Percentiles rank a stretch among this genome's conserved stretches.
Conservation (phyloP, 192 early-diverging fungal genomes). For the Coemansia sp. region DNA sequence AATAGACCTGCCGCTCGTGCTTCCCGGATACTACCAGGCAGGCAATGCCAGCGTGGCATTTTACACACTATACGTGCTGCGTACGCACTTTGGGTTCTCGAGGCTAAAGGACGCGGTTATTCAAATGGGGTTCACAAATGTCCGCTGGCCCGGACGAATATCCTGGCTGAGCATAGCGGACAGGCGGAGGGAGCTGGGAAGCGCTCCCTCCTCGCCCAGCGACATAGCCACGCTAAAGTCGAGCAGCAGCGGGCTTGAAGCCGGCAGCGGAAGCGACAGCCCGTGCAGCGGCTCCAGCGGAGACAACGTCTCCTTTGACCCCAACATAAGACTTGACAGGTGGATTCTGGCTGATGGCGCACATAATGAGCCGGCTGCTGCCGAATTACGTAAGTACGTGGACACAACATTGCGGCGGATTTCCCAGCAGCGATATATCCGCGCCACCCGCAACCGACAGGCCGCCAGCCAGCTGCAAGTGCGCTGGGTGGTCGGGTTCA, state of each 20-base stretch:
- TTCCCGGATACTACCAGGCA: constrained; percentile 74
- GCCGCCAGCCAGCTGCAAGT: constrained; percentile 31
- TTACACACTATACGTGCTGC: constrained; percentile 58
- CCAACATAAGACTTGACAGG: constrained; percentile 16
- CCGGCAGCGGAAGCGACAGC: constrained; percentile 9
- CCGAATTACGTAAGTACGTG: constrained; percentile 65
- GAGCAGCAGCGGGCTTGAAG: background rate
- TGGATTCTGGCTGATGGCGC: constrained; percentile 85
- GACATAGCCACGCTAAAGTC: too few species aligned
- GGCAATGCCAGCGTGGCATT: constrained; percentile 77
- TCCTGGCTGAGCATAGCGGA: constrained; percentile 57
- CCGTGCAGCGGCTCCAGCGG: constrained; percentile 4
- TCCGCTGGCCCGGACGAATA: constrained; percentile 82
- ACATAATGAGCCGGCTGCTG: constrained; percentile 77
- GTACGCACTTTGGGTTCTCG: constrained; percentile 32
- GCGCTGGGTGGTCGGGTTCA: constrained; percentile 77
- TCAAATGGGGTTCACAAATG: constrained; percentile 60
- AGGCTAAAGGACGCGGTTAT: constrained; percentile 56
- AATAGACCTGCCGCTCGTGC: constrained; percentile 57
- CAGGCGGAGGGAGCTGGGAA: background rate
- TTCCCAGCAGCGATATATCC: constrained; percentile 30
- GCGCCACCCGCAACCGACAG: constrained; percentile 9
- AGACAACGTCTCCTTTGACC: constrained; percentile 8
- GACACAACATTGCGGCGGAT: constrained; percentile 50
- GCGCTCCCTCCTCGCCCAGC: background rate